Conservation (phyloP, 2,329 filamentous ascomycete species). For the Knoxdaviesia proteae region DNA sequence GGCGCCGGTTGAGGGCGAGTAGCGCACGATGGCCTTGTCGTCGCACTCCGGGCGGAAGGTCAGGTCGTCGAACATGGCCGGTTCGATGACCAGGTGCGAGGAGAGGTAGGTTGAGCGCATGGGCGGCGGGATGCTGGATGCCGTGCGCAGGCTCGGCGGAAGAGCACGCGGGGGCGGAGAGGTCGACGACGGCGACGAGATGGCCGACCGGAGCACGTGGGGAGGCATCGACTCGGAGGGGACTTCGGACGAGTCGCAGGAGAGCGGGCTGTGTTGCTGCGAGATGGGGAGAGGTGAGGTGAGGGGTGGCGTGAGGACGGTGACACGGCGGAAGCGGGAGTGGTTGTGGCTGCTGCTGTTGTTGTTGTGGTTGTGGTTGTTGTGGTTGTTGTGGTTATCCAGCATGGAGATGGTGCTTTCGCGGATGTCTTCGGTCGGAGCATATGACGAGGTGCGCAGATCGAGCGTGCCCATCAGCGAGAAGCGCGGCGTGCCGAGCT, state of each 20-base stretch:
- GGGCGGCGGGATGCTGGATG: conserved; percentile 8
- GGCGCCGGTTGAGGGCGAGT: conserved; percentile 46
- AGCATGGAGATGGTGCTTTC: no score
- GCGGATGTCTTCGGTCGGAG: conserved; percentile 44
- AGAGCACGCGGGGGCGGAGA: no score
- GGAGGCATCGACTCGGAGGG: no score
- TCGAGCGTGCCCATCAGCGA: conserved; percentile 55
- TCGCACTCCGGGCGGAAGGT: conserved; percentile 63
- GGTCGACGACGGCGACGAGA: no score
- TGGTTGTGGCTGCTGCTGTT: conserved; percentile 32
- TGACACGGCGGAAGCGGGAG: conserved; percentile 22
- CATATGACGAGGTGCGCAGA: conserved; percentile 62
- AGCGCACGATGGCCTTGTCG: conserved; percentile 63
- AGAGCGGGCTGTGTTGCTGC: conserved; percentile 11
- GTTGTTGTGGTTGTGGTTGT: conserved; percentile 33
- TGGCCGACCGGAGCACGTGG: no score
- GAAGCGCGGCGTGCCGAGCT: conserved; percentile 64
- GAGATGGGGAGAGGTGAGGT: conserved; percentile 1
- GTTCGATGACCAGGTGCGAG: conserved; percentile 34
- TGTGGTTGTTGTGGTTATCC: conserved; percentile 1
- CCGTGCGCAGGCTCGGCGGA: no score
- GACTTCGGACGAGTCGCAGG: no score
- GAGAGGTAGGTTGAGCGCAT: conserved; percentile 26
- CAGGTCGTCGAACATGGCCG: conserved; percentile 64
- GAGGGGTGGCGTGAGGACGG: not conserved